Evolutionary conservation across 352 stramenopile species (phyloP), one percentile per base, ranked within the genome.

Genomic region (Phytopythium kandeliae): DNA sequence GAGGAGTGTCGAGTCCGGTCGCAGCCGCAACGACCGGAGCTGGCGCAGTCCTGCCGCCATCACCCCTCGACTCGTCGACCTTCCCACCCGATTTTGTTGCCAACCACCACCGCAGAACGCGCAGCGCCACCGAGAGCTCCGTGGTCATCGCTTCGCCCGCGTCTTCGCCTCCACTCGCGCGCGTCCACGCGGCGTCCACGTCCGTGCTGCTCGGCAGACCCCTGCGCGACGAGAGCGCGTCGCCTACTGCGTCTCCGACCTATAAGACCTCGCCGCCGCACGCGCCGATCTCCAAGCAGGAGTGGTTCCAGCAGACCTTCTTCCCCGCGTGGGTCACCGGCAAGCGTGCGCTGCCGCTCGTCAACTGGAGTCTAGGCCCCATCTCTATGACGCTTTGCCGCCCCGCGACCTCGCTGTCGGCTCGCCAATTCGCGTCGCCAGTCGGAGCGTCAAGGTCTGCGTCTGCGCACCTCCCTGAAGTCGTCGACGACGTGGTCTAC

Each of bases 311-410:
- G 24, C 56, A 74, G 50, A 57, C 55, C 26, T 62, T 81, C 19
- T 51, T 81, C 1, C 67, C 70, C 1, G 22, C 58, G 5, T 73
- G 51, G 57, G 36, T 78, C 30, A 42, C 69, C 5, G 48, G 52
- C 7, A 62, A 57, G 3, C 37, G 33, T 2, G 10, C 19, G 1
- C 19, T 83, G 16, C 78, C 78, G 4, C 46, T 80, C 9, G 31
- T 87, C 13, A 89, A 89, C 48, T 89, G 73, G 73, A 69, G 67
- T 28, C 41, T 87, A 4, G 75, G 75, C 3, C 56, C 60, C 0
- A 52, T 89, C 19, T 72, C 65, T 8, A 9, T 87, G 0, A 55
- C 58, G 8, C 48, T 89, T 1, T 69, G 69, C 8, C 47, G 33
- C 13, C 10, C 40, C 40, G 22, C 12, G 22, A 31, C 28, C 28